phyloP scores from a whole-genome alignment of 2,329 filamentous ascomycete genomes.

The Trichoderma atroviride region DNA sequence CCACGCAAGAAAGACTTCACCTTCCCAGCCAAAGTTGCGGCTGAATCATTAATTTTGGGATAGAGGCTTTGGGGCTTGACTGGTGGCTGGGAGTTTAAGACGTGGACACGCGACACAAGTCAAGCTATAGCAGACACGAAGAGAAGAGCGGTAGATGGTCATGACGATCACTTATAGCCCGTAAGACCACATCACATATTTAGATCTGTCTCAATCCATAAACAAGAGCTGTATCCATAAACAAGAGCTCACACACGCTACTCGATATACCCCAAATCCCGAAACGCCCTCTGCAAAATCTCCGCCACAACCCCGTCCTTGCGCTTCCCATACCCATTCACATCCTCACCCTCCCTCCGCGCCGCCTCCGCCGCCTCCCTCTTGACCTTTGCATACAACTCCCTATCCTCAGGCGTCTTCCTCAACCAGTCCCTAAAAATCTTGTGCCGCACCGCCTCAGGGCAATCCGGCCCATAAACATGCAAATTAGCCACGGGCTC shows the following conservation, averaged over 20 bases:
- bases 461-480: conserved; percentile 48
- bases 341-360: conserved; percentile 36
- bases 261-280: conserved; percentile 20
- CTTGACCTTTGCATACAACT: conserved; percentile 46
- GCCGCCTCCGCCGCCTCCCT: conserved; percentile 39
- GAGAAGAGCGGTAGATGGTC: no score
- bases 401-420: conserved; percentile 41
- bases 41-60: background rate
- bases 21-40: background rate
- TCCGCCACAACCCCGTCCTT: conserved; percentile 45
- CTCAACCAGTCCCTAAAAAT: conserved; percentile 49
- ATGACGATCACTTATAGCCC: no score
- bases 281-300: conserved; percentile 38
- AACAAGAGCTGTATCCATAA: no score
- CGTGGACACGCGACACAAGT: background rate
- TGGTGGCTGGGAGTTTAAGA: background rate
- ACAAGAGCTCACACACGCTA: background rate
- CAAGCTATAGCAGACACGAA: no score
- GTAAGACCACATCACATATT: background rate
- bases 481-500: conserved; percentile 50
- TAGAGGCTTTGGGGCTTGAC: background rate
- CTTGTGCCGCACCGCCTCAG: conserved; percentile 46
- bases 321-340: conserved; percentile 44
- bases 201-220: background rate
- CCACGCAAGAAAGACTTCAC: background rate